phyloP scores from a whole-genome alignment of 139 green algal species.

The Eudorina sp. region DNA sequence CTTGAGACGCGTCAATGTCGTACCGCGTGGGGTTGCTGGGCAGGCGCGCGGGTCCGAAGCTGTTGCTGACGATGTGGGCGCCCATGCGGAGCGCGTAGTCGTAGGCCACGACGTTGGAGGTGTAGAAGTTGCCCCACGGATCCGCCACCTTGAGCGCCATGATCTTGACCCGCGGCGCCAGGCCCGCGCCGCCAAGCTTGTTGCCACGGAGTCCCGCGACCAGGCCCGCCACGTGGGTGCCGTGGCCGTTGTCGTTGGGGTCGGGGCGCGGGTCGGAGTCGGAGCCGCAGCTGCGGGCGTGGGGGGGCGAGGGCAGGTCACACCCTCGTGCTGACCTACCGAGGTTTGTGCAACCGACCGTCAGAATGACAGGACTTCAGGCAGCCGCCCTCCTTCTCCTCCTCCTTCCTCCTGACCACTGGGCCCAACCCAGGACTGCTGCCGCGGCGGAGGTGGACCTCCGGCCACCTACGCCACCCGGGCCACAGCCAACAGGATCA shows the following conservation, averaged over 20 bases:
- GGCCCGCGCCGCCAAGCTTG: background rate
- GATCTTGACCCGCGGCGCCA: conserved; percentile 30
- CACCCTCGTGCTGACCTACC: too few relatives aligned
- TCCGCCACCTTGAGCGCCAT: conserved; percentile 43
- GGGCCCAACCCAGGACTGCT: too few relatives aligned
- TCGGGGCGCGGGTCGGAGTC: conserved; percentile 31
- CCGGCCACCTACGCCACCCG: too few relatives aligned
- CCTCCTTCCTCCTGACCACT: too few relatives aligned
- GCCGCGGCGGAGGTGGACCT: too few relatives aligned
- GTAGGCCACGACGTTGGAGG: background rate
- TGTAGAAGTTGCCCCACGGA: background rate
- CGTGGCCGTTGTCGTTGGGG: background rate
- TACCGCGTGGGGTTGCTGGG: background rate
- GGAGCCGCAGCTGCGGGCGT: conserved; percentile 18
- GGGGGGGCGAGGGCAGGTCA: too few relatives aligned
- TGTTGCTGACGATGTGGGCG: conserved; percentile 21
- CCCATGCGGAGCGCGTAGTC: conserved; percentile 42
- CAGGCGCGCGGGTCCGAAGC: background rate
- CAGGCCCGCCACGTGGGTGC: conserved; percentile 37
- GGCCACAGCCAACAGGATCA: too few relatives aligned
- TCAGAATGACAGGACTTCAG: too few relatives aligned
- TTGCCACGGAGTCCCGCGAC: conserved; percentile 7
- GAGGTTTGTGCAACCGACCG: too few relatives aligned
- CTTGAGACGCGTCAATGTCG: background rate
- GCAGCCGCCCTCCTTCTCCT: too few relatives aligned